These are phyloP conservation scores for Pyrenophora teres DNA, from an alignment of 2,329 filamentous ascomycete species.

Conservation along the genomic window DNA sequence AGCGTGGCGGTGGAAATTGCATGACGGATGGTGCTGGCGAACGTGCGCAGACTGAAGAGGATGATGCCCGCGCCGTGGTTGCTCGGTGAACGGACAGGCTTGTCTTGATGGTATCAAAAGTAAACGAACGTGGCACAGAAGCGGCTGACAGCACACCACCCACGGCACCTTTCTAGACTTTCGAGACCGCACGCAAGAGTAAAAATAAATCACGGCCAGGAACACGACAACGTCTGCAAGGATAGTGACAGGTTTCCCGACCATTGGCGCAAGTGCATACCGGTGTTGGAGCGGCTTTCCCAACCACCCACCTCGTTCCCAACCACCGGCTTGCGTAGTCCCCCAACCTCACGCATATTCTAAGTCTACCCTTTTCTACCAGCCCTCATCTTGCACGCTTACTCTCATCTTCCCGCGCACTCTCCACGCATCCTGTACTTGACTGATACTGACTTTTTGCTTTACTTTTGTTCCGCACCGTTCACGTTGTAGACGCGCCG, in stretches of 20 bases:
- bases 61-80: conserved; percentile 4
- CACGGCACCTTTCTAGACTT: too few relatives aligned
- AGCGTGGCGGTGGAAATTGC: conserved; percentile 3
- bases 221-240: not conserved
- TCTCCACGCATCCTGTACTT: too few relatives aligned
- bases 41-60: conserved; percentile 6
- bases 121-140: conserved; percentile 5
- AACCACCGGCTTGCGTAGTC: conserved; percentile 15
- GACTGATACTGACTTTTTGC: too few relatives aligned
- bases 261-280: conserved; percentile 8
- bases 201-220: not conserved
- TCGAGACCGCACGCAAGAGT: not conserved
- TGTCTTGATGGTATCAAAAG: not conserved
- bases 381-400: conserved; percentile 21
- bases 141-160: conserved; percentile 3
- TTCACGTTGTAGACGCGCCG: not conserved
- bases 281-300: conserved; percentile 14
- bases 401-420: conserved; percentile 11
- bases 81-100: conserved; percentile 19
- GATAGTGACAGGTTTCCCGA: conserved; percentile 5
- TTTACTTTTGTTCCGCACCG: too few relatives aligned
- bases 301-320: conserved; percentile 25
- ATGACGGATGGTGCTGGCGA: conserved; percentile 11
- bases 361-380: conserved; percentile 39
- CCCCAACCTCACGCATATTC: conserved; percentile 37